Conservation (phyloP, 78 protist genomes). For the Dictyostelium citrinum region DNA sequence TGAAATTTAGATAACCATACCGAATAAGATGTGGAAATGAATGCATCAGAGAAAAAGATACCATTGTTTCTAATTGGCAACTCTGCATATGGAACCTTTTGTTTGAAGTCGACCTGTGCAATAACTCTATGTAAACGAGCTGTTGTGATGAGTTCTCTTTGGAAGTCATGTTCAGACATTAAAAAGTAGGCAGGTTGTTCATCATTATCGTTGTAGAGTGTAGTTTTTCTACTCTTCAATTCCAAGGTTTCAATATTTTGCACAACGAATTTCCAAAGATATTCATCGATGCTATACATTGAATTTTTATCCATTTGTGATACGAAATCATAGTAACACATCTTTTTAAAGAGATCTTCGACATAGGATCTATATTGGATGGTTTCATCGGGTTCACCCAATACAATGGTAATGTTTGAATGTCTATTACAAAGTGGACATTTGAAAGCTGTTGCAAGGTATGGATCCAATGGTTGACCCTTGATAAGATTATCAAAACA, state of each 20-base stretch:
- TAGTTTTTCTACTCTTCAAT: slow-evolving; percentile 3
- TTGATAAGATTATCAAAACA: slow-evolving; percentile 4
- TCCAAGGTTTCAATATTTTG: slow-evolving; percentile 57
- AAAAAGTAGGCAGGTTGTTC: slow-evolving; percentile 1
- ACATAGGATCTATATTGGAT: background rate
- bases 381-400: background rate
- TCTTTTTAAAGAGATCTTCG: background rate
- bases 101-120: background rate
- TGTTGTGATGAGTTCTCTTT: slow-evolving; percentile 21
- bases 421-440: slow-evolving; percentile 53
- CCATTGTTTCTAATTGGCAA: background rate
- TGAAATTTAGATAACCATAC: background rate
- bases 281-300: background rate
- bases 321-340: slow-evolving; percentile 47
- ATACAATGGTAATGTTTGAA: slow-evolving; percentile 18
- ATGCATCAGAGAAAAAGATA: slow-evolving; percentile 27
- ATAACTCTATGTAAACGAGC: background rate
- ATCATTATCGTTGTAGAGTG: background rate
- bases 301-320: background rate
- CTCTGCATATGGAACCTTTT: background rate
- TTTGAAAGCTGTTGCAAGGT: background rate
- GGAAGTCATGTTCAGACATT: slow-evolving; percentile 46
- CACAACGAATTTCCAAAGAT: slow-evolving; percentile 20
- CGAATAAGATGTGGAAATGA: slow-evolving; percentile 1
- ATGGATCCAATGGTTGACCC: background rate